A percentile compares a stretch with the other conserved stretches of the same genome.
Evolutionary conservation across 768 basidiomycete genomes (phyloP).

Genomic region (Tephrocybe sp.): DNA sequence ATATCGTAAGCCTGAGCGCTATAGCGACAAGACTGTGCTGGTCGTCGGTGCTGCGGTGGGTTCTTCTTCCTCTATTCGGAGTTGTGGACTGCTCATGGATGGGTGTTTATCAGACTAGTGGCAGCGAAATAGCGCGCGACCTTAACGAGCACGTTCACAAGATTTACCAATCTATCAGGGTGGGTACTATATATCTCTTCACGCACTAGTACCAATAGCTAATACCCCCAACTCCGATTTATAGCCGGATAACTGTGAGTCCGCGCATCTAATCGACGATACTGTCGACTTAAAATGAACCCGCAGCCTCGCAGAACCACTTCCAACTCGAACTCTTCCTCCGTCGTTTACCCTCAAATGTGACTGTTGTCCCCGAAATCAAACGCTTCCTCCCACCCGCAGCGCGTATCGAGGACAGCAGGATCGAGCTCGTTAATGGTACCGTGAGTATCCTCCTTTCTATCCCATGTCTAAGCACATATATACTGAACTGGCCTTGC

Average conservation of each 20-base stretch:
- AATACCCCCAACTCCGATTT: neutral
- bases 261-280: neutral
- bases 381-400: conserved; percentile 30
- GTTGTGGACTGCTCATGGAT: too few relatives aligned
- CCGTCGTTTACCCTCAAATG: conserved; percentile 28
- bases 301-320: conserved; percentile 1
- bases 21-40: conserved; percentile 36
- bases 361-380: conserved; percentile 41
- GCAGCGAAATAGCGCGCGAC: conserved; percentile 35
- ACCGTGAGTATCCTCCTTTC: conserved; percentile 24
- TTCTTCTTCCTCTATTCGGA: neutral
- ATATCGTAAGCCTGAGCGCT: conserved; percentile 39
- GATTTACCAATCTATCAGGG: conserved; percentile 5
- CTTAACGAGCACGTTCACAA: conserved; percentile 25
- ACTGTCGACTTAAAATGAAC: neutral
- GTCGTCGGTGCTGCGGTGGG: conserved; percentile 41
- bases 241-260: conserved; percentile 6
- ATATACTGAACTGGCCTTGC: neutral
- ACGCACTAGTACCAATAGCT: neutral
- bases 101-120: conserved; percentile 27
- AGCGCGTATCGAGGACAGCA: conserved; percentile 21
- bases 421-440: conserved; percentile 37
- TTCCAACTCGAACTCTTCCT: conserved; percentile 16
- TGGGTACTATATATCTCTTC: neutral
- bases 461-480: neutral